These are phyloP conservation scores for Coffea humblotiana DNA, from an alignment of 305 asterid genomes.

Conservation along the genomic window DNA sequence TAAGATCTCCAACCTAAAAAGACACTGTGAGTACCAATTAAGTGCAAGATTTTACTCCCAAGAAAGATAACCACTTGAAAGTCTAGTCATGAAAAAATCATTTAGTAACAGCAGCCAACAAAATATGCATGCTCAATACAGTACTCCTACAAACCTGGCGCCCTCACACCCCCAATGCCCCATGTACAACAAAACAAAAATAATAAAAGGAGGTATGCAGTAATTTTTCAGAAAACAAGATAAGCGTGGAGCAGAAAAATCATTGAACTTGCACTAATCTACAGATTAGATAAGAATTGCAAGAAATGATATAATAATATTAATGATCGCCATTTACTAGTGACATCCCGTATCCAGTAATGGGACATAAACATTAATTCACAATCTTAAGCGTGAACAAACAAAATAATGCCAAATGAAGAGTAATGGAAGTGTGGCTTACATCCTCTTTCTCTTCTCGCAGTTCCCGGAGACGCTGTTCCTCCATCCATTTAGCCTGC, in stretches of 20 bases:
- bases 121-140: not conserved
- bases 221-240: not conserved
- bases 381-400: conserved; percentile 10
- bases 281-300: not conserved
- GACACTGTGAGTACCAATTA: not conserved
- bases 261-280: too few relatives aligned
- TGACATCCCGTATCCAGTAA: too few relatives aligned
- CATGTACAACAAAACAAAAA: too few relatives aligned
- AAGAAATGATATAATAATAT: too few relatives aligned
- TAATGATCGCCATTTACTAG: too few relatives aligned
- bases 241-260: not conserved
- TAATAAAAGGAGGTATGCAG: not conserved
- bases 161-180: not conserved
- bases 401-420: not conserved
- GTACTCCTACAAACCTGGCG: not conserved
- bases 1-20: conserved; percentile 3
- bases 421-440: conserved; percentile 29
- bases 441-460: conserved; percentile 83
- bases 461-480: conserved; percentile 81
- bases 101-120: too few relatives aligned
- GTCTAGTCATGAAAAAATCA: not conserved
- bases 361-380: not conserved
- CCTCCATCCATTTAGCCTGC: conserved; percentile 86
- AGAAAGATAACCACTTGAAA: not conserved
- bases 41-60: not conserved